phyloP scores from a whole-genome alignment of 306 rosid species.

The Trifolium subterraneum region DNA sequence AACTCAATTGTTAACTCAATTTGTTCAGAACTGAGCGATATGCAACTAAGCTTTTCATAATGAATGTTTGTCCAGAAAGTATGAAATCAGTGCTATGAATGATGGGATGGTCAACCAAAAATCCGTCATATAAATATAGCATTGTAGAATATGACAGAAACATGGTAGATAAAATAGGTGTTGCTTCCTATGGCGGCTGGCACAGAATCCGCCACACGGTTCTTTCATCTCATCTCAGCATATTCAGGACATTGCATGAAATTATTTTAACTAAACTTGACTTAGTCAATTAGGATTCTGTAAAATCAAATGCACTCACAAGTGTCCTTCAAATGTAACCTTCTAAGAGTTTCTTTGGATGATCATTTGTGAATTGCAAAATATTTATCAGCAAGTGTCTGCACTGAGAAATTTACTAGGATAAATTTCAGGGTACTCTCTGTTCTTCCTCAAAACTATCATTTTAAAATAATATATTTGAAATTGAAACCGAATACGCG shows the following conservation, averaged over 20 bases:
- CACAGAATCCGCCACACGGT: background rate
- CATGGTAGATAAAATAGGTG: background rate
- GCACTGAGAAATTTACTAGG: background rate
- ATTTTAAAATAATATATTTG: background rate
- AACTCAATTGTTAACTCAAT: constrained; percentile 7
- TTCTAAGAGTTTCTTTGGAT: background rate
- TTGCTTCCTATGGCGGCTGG: background rate
- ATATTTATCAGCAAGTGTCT: background rate
- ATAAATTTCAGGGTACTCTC: constrained; percentile 1
- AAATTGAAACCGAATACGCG: background rate
- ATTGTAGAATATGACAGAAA: background rate
- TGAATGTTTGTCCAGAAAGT: constrained; percentile 8
- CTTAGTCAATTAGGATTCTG: background rate
- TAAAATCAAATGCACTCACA: constrained; percentile 2
- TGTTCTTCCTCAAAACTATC: background rate
- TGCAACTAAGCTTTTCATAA: background rate
- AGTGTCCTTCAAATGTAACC: background rate
- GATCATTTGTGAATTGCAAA: constrained; percentile 11
- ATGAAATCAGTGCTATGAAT: background rate
- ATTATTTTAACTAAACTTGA: constrained; percentile 10
- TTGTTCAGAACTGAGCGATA: constrained; percentile 17
- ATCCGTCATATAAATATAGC: background rate
- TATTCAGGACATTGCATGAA: background rate
- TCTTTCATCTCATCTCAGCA: background rate
- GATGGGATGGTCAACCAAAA: background rate